These are phyloP conservation scores for Kondoa malvinella DNA, from an alignment of 768 basidiomycete species.

Conservation along the genomic window DNA sequence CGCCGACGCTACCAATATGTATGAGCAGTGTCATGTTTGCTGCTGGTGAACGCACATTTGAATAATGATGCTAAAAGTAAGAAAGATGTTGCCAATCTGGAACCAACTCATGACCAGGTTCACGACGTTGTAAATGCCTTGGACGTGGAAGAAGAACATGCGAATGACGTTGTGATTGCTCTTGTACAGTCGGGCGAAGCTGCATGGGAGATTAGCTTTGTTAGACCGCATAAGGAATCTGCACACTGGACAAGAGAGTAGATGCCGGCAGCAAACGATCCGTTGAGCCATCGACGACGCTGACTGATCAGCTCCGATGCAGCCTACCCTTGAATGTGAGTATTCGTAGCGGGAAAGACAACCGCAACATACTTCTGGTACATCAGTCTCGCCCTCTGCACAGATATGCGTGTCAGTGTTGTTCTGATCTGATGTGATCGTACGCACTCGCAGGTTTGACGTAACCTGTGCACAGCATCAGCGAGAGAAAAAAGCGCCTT, in stretches of 20 bases:
- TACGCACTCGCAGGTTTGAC: conserved; percentile 88
- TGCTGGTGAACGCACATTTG: background rate
- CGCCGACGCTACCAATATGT: conserved; percentile 13
- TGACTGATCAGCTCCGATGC: conserved; percentile 70
- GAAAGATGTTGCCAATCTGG: conserved; percentile 25
- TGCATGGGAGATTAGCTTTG: background rate
- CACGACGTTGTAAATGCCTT: conserved; percentile 73
- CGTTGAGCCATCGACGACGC: conserved; percentile 89
- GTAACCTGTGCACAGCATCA: conserved; percentile 37
- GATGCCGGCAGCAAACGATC: conserved; percentile 51
- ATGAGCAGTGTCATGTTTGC: conserved; percentile 11
- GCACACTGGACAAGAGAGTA: conserved; percentile 72
- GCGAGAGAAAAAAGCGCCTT: background rate
- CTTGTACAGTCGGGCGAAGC: conserved; percentile 38
- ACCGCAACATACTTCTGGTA: conserved; percentile 36
- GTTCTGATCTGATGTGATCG: too few relatives aligned
- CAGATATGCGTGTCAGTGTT: too few relatives aligned
- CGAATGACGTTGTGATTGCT: conserved; percentile 73
- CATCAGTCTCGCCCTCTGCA: conserved; percentile 25
- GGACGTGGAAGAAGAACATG: conserved; percentile 93
- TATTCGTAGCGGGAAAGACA: background rate
- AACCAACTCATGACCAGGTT: conserved; percentile 84
- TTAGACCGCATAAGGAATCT: background rate
- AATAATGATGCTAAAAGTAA: conserved; percentile 20
- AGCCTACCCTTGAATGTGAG: background rate